Evolutionary conservation across 768 basidiomycete genomes (phyloP).

Genomic region (Russula ochroleuca): DNA sequence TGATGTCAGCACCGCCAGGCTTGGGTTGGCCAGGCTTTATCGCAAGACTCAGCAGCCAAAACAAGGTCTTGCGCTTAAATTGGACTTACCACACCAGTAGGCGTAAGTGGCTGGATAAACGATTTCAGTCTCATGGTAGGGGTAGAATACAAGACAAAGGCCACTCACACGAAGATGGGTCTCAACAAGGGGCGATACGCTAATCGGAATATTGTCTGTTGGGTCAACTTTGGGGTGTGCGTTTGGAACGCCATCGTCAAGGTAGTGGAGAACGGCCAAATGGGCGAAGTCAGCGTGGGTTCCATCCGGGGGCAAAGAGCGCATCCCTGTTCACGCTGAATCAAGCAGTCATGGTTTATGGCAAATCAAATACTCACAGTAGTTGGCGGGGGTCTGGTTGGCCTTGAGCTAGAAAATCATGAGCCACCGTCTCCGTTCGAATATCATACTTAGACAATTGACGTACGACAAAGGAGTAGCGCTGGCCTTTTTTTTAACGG

Average conservation of each 20-base stretch:
- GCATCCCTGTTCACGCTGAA: slow-evolving; percentile 10
- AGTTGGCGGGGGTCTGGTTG: slow-evolving; percentile 11
- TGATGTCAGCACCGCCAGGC: slow-evolving; percentile 27
- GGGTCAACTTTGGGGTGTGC: slow-evolving; percentile 23
- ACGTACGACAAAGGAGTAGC: slow-evolving; percentile 28
- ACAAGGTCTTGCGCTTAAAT: not conserved
- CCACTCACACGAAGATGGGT: slow-evolving; percentile 18
- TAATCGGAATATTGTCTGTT: slow-evolving; percentile 4
- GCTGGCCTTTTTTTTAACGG: slow-evolving; percentile 19
- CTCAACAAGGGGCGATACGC: slow-evolving; percentile 16
- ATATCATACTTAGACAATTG: not conserved
- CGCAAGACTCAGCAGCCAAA: not conserved
- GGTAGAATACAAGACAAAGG: not conserved
- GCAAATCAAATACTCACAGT: slow-evolving; percentile 3
- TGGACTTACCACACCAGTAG: slow-evolving; percentile 14
- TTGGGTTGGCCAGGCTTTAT: slow-evolving; percentile 19
- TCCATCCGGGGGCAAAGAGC: slow-evolving; percentile 8
- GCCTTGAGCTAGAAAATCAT: slow-evolving; percentile 14
- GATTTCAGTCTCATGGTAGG: not conserved
- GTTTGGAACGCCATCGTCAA: slow-evolving; percentile 16
- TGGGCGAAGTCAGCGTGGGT: slow-evolving; percentile 6
- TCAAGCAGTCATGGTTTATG: not conserved
- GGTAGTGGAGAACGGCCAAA: slow-evolving; percentile 29
- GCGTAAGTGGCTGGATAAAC: slow-evolving; percentile 9
- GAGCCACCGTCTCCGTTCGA: not conserved